phyloP scores from a whole-genome alignment of 805 yeast species.

The Ogataea philodendri region DNA sequence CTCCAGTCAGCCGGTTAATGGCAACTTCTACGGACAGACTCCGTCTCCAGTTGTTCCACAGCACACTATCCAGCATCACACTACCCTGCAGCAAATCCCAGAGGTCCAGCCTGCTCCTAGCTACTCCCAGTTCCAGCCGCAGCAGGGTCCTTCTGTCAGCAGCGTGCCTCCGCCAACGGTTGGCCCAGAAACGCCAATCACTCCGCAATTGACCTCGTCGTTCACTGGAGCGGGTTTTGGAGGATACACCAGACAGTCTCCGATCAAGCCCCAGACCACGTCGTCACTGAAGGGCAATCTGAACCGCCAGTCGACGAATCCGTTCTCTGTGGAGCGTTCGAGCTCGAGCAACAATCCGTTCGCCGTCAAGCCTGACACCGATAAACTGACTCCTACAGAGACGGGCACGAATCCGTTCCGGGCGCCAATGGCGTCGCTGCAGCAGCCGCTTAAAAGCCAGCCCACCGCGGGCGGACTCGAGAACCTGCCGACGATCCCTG shows the following conservation, averaged over 20 bases:
- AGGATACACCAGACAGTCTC: conserved; percentile 38
- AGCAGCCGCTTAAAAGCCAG: conserved; percentile 40
- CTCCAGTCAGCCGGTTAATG: conserved; percentile 6
- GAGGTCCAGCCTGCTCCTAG: conserved; percentile 3
- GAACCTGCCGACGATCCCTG: conserved; percentile 60
- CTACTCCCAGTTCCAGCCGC: conserved; percentile 12
- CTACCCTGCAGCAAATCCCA: conserved; percentile 13
- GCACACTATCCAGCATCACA: conserved; percentile 5
- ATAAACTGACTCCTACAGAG: too few species aligned
- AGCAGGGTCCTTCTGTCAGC: conserved; percentile 12
- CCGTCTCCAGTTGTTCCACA: not conserved
- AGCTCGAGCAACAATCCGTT: conserved; percentile 29
- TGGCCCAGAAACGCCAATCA: conserved; percentile 5
- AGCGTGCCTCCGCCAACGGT: conserved; percentile 20
- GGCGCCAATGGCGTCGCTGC: conserved; percentile 18
- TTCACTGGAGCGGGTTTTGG: conserved; percentile 61
- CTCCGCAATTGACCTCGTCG: conserved; percentile 12
- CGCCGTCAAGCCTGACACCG: conserved; percentile 15
- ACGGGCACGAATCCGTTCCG: conserved; percentile 67
- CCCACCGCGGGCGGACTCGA: conserved; percentile 77
- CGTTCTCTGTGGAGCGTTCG: conserved; percentile 25
- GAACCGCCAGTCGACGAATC: conserved; percentile 30
- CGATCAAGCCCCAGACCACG: conserved; percentile 25
- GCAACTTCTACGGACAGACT: not conserved
- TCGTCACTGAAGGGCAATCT: conserved; percentile 24